Base-by-base conservation (phyloP, 148 eudicot genomes). In the Cornus kousa region DNA sequence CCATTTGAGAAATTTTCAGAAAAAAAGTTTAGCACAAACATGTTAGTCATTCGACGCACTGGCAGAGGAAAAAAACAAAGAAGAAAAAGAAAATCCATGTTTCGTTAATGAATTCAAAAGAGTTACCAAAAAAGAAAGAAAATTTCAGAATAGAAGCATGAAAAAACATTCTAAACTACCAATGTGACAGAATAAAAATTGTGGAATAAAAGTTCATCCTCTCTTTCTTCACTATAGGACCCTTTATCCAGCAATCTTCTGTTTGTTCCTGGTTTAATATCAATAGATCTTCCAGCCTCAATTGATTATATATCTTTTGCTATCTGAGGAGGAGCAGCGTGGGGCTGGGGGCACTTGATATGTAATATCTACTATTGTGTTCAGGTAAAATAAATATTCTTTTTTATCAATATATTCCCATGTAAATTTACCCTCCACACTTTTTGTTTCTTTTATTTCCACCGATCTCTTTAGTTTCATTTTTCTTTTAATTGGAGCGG, bases 1-100 rank as follows among this genome's bases (percentile, higher is more conserved):
- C 78, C 80, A 88, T 74, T 53, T 67, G 4, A 55, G 62, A 32
- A 79, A 43, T 20, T 19, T 83, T 60, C 75, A 79, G 16, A 22
- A 40, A 46, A 40, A 46, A 67, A 59, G 3, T 33, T 46, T 14
- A 23, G 39, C 22, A 17, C 33, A 22, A 20, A 17, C 53, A 43
- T 7, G 2, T 19, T 24, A 35, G 39, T 75, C 37, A 31, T 20
- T 39, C 23, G 14, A n/a, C 3, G 5, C 24, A 48, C 7, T 9
- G 8, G 23, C 2, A 2, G 6, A n/a, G 3, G 14, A 3, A 66
- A 35, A 35, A 35, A 35, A 28, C 28, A 28, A 23, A 65, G 6
- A 7, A 65, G 9, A 7, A 23, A 12, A 32, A 28, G 12, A 68
- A 33, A 14, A 33, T 23, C 20, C 11, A 70, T n/a, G 73, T 20